Base-by-base conservation (phyloP, 768 basidiomycete species). In the Pleurotus ostreatus region DNA sequence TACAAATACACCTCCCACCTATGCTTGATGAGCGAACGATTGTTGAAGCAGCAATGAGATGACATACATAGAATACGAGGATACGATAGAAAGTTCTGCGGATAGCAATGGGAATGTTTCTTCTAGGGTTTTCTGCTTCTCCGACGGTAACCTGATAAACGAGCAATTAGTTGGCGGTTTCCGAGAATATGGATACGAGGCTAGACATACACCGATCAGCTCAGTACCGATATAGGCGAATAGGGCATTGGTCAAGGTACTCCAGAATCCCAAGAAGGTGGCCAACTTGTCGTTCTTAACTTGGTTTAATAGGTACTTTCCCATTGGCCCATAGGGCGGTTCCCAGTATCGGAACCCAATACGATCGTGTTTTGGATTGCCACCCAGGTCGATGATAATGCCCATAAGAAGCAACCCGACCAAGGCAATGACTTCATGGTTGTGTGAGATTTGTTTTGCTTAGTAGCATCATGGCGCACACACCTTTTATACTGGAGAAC, bases 141-240 rank as follows among this genome's bases (percentile, higher is more conserved):
- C 78, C 78, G n/a, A 79, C 78, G 38, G 78, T 78, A 3, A 77
- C 71, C 71, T 71, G 41, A 44, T 16, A 4, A 44, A 16, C 15
- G 8, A 22, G 34, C 26, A 46, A 37, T 55, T 18, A 55, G 26
- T 46, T 15, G n/a, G 18, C 12, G 38, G 18, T 26, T 40, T 45
- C 12, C 3, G 37, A 20, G 55, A 13, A 34, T n/a, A 40, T 18
- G 40, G n/a, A 6, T 6, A 18, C 30, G 13, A 39, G 9, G 44
- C n/a, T 70, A 66, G n/a, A 73, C 81, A 23, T 57, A 89, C 82
- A 64, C 88, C 88, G 57, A 92, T 83, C 15, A 89, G 74, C 68
- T 92, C 89, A 16, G 88, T 92, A 26, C 88, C 86, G 57, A 85
- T 81, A 66, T 80, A 85, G 12, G 87, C 84, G 69, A 91, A 90